These are phyloP conservation scores for Hyphodiscus sp. DNA, from an alignment of 2,329 filamentous ascomycete species.

Conservation along the genomic window DNA sequence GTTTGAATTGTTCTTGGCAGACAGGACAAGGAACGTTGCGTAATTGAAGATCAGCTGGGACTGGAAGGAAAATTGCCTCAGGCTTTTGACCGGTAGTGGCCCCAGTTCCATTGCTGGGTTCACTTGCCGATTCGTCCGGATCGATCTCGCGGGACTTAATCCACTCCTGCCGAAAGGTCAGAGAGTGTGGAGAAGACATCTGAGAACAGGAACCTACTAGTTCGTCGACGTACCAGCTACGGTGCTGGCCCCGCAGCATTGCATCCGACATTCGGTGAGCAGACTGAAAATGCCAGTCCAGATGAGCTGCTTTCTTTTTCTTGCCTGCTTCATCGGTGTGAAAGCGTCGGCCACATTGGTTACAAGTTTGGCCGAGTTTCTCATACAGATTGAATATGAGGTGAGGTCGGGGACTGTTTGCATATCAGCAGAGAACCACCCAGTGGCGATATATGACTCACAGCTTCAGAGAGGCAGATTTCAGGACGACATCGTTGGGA, in stretches of 20 bases:
- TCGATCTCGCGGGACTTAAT: conserved; percentile 75
- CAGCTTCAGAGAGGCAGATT: conserved; percentile 66
- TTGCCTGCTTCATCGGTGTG: conserved; percentile 68
- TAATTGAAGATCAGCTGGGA: conserved; percentile 70
- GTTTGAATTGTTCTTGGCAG: conserved; percentile 92
- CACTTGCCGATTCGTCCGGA: conserved; percentile 49
- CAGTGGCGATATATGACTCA: conserved; percentile 37
- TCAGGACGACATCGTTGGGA: conserved; percentile 50
- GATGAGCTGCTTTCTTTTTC: conserved; percentile 80
- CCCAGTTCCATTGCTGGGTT: conserved; percentile 35
- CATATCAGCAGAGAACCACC: conserved; percentile 12
- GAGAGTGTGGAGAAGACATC: background rate
- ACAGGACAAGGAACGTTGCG: conserved; percentile 82
- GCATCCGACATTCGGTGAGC: conserved; percentile 84
- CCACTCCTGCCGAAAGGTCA: conserved; percentile 63
- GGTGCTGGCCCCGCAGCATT: conserved; percentile 78
- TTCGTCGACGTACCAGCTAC: conserved; percentile 93
- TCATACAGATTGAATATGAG: conserved; percentile 72
- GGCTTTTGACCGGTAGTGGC: conserved; percentile 37
- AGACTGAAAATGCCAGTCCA: conserved; percentile 98
- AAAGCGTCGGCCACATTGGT: conserved; percentile 87
- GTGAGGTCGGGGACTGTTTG: conserved; percentile 61
- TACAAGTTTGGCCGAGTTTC: conserved; percentile 77
- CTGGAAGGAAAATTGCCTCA: conserved; percentile 67
- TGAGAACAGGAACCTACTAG: conserved; percentile 46